Evolutionary conservation across 495 filamentous ascomycete genomes (phyloP).

Genomic region (Apiosordaria backusii): DNA sequence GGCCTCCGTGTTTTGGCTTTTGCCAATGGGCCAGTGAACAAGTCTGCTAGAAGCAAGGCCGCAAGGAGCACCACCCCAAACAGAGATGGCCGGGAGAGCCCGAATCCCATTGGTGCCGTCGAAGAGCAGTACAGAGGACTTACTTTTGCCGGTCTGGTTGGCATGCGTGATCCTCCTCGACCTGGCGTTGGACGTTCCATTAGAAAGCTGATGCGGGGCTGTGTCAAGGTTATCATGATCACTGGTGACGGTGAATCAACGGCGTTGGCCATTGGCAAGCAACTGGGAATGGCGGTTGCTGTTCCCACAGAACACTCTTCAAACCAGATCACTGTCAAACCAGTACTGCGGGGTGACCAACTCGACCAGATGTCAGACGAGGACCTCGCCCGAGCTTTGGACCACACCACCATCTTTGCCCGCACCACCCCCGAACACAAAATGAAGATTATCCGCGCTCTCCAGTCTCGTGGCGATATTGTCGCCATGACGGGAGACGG

Average conservation of each 20-base stretch:
- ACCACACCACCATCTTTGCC: constrained; percentile 87
- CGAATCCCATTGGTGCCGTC: constrained; percentile 40
- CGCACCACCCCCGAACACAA: constrained; percentile 97
- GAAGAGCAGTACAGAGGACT: constrained; percentile 79
- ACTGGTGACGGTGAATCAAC: constrained; percentile 95
- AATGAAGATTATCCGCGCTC: constrained; percentile 88
- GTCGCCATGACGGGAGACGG: constrained; percentile 99
- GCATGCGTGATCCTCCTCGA: constrained; percentile 95
- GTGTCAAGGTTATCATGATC: constrained; percentile 97
- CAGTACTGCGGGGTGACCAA: constrained; percentile 84
- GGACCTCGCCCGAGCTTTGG: constrained; percentile 77
- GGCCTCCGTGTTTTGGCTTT: constrained; percentile 91
- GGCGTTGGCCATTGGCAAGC: constrained; percentile 85
- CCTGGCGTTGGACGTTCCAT: constrained; percentile 87
- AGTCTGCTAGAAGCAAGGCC: constrained; percentile 34
- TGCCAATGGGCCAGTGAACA: constrained; percentile 65
- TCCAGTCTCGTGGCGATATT: constrained; percentile 91
- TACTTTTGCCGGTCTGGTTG: constrained; percentile 85
- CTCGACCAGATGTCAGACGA: constrained; percentile 83
- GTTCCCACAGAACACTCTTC: constrained; percentile 42
- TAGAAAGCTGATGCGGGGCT: constrained; percentile 83
- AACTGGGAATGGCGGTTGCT: constrained; percentile 81
- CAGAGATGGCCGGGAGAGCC: constrained; percentile 37
- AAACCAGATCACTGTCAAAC: constrained; percentile 50
- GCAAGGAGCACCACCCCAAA: constrained; percentile 17